phyloP scores from a whole-genome alignment of 2,329 filamentous ascomycete species.

The Exserohilum turcica region DNA sequence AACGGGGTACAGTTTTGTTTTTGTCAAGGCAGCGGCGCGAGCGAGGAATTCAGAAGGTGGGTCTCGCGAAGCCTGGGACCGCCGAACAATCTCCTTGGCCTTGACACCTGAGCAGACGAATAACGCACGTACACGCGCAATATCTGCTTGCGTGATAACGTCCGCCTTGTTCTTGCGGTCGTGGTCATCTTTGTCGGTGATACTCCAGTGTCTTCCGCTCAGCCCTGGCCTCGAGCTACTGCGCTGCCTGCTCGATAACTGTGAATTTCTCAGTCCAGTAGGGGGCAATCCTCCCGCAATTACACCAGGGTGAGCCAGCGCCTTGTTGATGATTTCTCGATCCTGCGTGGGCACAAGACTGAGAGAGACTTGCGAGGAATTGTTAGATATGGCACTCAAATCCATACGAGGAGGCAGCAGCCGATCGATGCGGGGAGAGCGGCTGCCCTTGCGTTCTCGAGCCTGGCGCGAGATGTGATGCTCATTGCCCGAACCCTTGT shows the following conservation, averaged over 20 bases:
- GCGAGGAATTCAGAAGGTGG: slow-evolving; percentile 44
- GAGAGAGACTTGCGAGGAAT: slow-evolving; percentile 27
- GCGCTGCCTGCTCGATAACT: slow-evolving; percentile 19
- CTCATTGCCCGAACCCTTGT: slow-evolving; percentile 29
- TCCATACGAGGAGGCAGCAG: slow-evolving; percentile 60
- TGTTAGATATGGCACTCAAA: slow-evolving; percentile 34
- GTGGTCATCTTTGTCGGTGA: slow-evolving; percentile 53
- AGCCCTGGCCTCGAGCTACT: slow-evolving; percentile 45
- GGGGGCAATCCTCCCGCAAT: slow-evolving; percentile 35
- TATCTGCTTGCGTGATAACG: slow-evolving; percentile 64
- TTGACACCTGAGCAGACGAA: slow-evolving; percentile 88
- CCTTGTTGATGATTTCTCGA: slow-evolving; percentile 37
- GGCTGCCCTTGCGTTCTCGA: slow-evolving; percentile 43
- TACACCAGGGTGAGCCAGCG: slow-evolving; percentile 41
- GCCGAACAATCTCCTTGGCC: slow-evolving; percentile 76
- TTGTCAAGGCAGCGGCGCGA: slow-evolving; percentile 53
- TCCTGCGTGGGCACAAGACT: slow-evolving; percentile 29
- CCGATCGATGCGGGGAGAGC: slow-evolving; percentile 51
- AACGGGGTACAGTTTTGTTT: slow-evolving; percentile 51
- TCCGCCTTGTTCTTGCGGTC: slow-evolving; percentile 33
- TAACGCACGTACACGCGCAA: slow-evolving; percentile 76
- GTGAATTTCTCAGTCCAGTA: slow-evolving; percentile 34
- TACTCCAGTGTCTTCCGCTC: slow-evolving; percentile 61
- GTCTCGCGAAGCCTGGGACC: slow-evolving; percentile 58
- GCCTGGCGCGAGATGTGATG: slow-evolving; percentile 53